A percentile compares a stretch with the other conserved stretches of the same genome.
Conservation (phyloP, 371 early-diverging fungal species). For the Dinochytrium kinnereticum region DNA sequence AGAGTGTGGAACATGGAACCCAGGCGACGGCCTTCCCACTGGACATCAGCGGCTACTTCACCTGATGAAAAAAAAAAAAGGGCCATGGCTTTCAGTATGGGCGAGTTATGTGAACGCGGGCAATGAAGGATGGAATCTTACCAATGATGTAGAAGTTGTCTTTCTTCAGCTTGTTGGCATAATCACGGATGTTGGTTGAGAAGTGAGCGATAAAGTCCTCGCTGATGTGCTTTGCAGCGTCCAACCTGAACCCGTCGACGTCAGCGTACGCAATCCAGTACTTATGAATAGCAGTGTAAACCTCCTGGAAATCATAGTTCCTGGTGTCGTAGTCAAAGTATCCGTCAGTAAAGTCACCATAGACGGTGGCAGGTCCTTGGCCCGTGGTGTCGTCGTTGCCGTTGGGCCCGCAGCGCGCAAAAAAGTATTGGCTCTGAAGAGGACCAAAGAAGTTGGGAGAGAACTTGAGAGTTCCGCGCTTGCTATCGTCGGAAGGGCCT, state of each 20-base stretch:
- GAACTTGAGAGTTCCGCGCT: slow-evolving; percentile 6
- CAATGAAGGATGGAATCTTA: not conserved
- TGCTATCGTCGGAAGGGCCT: not conserved
- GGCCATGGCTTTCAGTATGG: too few relatives aligned
- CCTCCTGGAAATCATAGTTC: slow-evolving; percentile 23
- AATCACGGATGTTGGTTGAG: slow-evolving; percentile 11
- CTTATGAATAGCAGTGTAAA: slow-evolving; percentile 19
- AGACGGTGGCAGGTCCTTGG: slow-evolving; percentile 5
- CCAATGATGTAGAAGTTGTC: slow-evolving; percentile 18
- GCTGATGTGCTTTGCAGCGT: slow-evolving; percentile 18
- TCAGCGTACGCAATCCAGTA: slow-evolving; percentile 26
- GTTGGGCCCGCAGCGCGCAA: slow-evolving; percentile 15
- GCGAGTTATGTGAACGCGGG: too few relatives aligned
- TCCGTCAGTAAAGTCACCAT: slow-evolving; percentile 16
- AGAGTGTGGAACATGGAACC: slow-evolving; percentile 20
- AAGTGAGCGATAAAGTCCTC: slow-evolving; percentile 20
- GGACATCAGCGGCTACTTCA: slow-evolving; percentile 25
- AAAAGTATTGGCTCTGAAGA: slow-evolving; percentile 14
- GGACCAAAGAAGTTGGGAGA: slow-evolving; percentile 10
- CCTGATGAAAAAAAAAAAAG: too few relatives aligned
- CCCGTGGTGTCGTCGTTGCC: slow-evolving; percentile 11
- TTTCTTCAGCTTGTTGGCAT: slow-evolving; percentile 15
- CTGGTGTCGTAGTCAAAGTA: slow-evolving; percentile 24
- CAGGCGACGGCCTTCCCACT: slow-evolving; percentile 20
- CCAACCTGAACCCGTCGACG: slow-evolving; percentile 20